Conservation (phyloP, 257 asterid species). For the Jacaranda mimosifolia region DNA sequence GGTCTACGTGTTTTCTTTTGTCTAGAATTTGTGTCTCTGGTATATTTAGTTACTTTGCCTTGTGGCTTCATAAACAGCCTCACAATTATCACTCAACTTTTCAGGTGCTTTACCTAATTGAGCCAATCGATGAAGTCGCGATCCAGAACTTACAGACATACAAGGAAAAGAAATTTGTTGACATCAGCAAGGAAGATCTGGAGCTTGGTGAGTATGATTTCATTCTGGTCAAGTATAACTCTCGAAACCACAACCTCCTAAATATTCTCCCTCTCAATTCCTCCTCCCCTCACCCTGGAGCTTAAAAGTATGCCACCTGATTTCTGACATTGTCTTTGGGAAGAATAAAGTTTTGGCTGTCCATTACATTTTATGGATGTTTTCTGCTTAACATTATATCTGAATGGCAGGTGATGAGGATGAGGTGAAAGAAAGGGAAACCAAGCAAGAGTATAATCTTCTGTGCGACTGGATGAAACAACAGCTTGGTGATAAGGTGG, state of each 20-base stretch:
- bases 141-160: constrained; percentile 74
- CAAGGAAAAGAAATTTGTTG: constrained; percentile 81
- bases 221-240: neutral
- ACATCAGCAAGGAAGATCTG: constrained; percentile 79
- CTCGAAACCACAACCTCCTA: no score
- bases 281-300: no score
- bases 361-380: neutral
- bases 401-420: constrained; percentile 78
- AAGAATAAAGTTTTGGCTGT: neutral
- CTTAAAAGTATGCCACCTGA: neutral
- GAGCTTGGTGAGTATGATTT: constrained; percentile 59
- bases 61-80: neutral
- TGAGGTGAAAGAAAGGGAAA: constrained; percentile 91
- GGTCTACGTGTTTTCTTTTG: no score
- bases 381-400: neutral
- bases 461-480: constrained; percentile 95
- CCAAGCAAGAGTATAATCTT: constrained; percentile 80
- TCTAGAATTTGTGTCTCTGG: neutral
- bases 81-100: neutral
- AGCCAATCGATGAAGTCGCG: constrained; percentile 75
- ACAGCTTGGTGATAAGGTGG: constrained; percentile 94
- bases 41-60: neutral
- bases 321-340: neutral
- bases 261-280: no score
- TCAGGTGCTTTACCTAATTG: constrained; percentile 67